phyloP scores from a whole-genome alignment of 1,139 yeast genomes.

The Lodderomyces oxycetoniae region DNA sequence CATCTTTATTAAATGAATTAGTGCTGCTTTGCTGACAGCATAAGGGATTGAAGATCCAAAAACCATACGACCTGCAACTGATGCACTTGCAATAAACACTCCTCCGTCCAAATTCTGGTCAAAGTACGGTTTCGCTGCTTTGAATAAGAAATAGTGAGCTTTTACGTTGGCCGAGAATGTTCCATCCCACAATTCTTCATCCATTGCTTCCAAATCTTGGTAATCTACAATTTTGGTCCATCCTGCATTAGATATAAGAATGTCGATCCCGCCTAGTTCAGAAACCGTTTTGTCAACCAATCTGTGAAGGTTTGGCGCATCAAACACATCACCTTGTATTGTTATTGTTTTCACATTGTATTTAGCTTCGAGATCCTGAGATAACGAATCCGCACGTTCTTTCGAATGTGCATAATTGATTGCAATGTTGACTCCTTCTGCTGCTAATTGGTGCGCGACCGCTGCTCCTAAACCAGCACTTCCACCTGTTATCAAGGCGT shows the following conservation, averaged over 20 bases:
- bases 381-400: slow-evolving; percentile 20
- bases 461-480: slow-evolving; percentile 21
- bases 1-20: slow-evolving; percentile 31
- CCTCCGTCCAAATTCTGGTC: slow-evolving; percentile 31
- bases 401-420: slow-evolving; percentile 21
- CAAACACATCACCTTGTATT: slow-evolving; percentile 39
- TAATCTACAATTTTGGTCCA: slow-evolving; percentile 21
- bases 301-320: slow-evolving; percentile 29
- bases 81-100: slow-evolving; percentile 30
- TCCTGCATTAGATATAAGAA: slow-evolving; percentile 46
- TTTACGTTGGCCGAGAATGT: slow-evolving; percentile 22
- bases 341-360: slow-evolving; percentile 21
- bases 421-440: slow-evolving; percentile 20
- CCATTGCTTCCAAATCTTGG: slow-evolving; percentile 24
- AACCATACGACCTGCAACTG: slow-evolving; percentile 32
- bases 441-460: slow-evolving; percentile 14
- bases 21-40: slow-evolving; percentile 34
- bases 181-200: slow-evolving; percentile 30
- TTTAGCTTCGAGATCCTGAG: slow-evolving; percentile 18
- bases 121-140: slow-evolving; percentile 27
- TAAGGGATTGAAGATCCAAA: slow-evolving; percentile 36
- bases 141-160: slow-evolving; percentile 31
- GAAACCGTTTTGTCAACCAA: slow-evolving; percentile 32
- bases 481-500: slow-evolving; percentile 20
- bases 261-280: slow-evolving; percentile 35